Conservation (phyloP, 148 eudicot species). For the Chenopodium album region DNA sequence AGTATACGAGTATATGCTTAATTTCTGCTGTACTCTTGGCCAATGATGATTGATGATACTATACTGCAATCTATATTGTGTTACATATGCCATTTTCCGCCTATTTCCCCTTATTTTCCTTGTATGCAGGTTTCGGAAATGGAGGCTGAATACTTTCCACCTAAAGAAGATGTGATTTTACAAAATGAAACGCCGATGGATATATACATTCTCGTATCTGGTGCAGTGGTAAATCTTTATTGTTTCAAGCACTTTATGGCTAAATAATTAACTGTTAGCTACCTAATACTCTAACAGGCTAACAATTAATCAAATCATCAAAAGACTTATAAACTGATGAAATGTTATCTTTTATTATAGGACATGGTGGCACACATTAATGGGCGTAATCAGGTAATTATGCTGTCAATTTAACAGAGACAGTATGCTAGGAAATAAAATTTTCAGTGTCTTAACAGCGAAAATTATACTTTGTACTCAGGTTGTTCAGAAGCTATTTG, state of each 20-base stretch:
- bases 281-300: not conserved
- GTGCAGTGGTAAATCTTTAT: constrained; percentile 59
- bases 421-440: not conserved
- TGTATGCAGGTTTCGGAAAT: constrained; percentile 65
- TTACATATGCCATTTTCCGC: not conserved
- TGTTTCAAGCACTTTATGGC: not conserved
- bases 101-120: not conserved
- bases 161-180: constrained; percentile 70
- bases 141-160: constrained; percentile 88
- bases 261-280: not conserved
- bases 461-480: constrained; percentile 22
- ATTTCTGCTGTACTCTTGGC: not conserved
- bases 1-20: not conserved
- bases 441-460: constrained; percentile 5
- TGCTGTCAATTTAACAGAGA: not conserved
- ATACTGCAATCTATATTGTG: not conserved
- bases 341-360: constrained; percentile 26
- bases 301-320: too few species aligned
- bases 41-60: too few species aligned
- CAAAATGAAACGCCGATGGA: constrained; percentile 79
- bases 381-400: constrained; percentile 54
- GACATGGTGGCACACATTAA: constrained; percentile 43
- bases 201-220: constrained; percentile 72
- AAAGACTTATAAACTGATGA: not conserved
- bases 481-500: constrained; percentile 52